phyloP scores from a whole-genome alignment of 331 rosid genomes.

The Erythrophleum ivorense region DNA sequence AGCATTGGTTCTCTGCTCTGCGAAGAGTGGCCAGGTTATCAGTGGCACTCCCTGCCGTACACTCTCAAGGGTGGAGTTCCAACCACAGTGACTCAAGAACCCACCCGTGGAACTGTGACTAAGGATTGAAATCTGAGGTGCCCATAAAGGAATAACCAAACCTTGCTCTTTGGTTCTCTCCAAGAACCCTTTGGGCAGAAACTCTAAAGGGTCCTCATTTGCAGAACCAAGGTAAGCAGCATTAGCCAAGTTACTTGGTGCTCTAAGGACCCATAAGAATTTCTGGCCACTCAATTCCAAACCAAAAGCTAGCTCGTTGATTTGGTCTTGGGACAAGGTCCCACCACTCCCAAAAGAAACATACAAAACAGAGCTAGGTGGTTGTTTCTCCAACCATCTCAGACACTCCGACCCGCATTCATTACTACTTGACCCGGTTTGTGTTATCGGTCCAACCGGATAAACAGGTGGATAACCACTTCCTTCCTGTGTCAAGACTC shows the following conservation, averaged over 20 bases:
- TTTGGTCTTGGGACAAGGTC: conserved; percentile 13
- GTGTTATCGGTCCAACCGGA: background rate
- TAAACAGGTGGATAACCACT: background rate
- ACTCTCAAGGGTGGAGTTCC: conserved; percentile 11
- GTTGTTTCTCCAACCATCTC: conserved; percentile 7
- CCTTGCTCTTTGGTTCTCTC: conserved; percentile 4
- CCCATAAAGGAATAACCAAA: background rate
- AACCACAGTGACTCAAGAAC: background rate
- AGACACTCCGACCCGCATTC: background rate
- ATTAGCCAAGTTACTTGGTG: background rate
- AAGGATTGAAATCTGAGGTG: conserved; percentile 7
- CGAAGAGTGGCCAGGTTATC: background rate
- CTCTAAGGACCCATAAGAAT: background rate
- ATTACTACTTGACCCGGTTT: background rate
- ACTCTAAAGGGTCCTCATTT: background rate
- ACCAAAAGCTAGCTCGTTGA: conserved; percentile 1
- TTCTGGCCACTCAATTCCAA: background rate
- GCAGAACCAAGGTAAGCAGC: conserved; percentile 1
- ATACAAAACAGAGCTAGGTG: conserved; percentile 9
- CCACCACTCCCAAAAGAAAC: conserved; percentile 26
- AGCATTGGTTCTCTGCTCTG: background rate
- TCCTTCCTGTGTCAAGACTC: background rate
- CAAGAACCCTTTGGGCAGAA: background rate
- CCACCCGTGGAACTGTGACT: background rate
- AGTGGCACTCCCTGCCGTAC: background rate